These are phyloP conservation scores for Penicillium sp. DNA, from an alignment of 2,329 filamentous ascomycete genomes.

Conservation along the genomic window DNA sequence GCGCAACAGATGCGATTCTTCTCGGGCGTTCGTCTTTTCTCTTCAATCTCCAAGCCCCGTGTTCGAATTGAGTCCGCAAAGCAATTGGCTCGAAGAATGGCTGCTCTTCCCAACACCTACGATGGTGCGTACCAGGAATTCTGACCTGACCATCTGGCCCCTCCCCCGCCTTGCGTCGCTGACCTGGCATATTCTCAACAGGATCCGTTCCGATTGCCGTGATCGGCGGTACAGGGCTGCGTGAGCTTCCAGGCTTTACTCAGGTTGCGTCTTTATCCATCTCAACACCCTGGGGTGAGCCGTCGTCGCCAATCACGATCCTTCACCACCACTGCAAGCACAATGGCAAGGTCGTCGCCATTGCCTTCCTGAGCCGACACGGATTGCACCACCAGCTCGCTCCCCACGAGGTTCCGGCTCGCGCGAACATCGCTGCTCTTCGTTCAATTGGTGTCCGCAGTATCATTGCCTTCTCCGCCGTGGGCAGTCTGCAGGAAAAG, in stretches of 20 bases:
- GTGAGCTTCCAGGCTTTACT: conserved; percentile 77
- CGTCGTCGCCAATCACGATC: conserved; percentile 73
- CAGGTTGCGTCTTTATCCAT: conserved; percentile 73
- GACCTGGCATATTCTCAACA: conserved; percentile 17
- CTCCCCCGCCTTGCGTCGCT: conserved; percentile 13
- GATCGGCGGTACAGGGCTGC: conserved; percentile 88
- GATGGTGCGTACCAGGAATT: conserved; percentile 46
- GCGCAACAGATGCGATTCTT: conserved; percentile 14
- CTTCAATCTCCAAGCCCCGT: conserved; percentile 24
- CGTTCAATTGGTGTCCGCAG: conserved; percentile 81
- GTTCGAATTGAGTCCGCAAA: conserved; percentile 30
- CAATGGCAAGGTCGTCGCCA: conserved; percentile 52
- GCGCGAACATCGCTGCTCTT: conserved; percentile 97
- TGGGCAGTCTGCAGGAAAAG: conserved; percentile 84
- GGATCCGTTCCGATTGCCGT: conserved; percentile 73
- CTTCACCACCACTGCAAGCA: conserved; percentile 76
- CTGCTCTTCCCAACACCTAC: conserved; percentile 53
- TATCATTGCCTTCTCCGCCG: conserved; percentile 90
- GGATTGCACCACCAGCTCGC: conserved; percentile 82
- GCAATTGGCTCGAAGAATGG: conserved; percentile 42
- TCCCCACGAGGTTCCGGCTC: conserved; percentile 88
- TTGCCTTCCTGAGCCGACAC: conserved; percentile 93
- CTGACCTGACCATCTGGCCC: conserved; percentile 2
- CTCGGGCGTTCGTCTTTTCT: conserved; percentile 18
- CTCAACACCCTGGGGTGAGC: conserved; percentile 80